phyloP scores from a whole-genome alignment of 2,329 filamentous ascomycete species.

The Phyllosticta citrichinensis region DNA sequence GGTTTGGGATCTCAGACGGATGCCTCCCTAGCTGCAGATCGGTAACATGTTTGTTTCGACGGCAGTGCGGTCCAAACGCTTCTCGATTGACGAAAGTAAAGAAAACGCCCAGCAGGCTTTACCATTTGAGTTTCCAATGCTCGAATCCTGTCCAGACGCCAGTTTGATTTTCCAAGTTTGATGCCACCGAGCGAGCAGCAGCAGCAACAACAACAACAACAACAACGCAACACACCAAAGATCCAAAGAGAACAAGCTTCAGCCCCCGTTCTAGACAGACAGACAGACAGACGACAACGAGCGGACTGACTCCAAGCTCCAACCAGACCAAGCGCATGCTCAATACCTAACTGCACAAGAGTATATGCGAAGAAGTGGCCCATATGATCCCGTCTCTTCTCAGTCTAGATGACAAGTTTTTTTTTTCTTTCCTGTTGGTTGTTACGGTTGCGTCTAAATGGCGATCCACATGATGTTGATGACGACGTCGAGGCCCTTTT shows the following conservation, averaged over 20 bases:
- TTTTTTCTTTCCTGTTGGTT: too few relatives aligned
- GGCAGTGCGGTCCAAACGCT: not conserved
- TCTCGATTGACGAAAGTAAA: not conserved
- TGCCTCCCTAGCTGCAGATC: too few relatives aligned
- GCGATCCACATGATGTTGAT: slow-evolving; percentile 62
- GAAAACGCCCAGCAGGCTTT: not conserved
- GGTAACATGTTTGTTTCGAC: not conserved
- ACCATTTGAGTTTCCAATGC: not conserved
- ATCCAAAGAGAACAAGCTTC: not conserved
- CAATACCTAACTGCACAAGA: slow-evolving; percentile 7
- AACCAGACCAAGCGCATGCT: slow-evolving; percentile 1
- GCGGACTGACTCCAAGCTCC: slow-evolving; percentile 7
- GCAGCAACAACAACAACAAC: not conserved
- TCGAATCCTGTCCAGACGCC: not conserved
- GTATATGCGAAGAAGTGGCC: not conserved
- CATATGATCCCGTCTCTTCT: not conserved
- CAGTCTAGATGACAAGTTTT: not conserved
- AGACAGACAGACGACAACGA: too few relatives aligned
- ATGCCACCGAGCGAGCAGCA: not conserved
- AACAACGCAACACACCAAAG: not conserved
- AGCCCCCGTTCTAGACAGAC: not conserved
- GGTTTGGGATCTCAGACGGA: too few relatives aligned
- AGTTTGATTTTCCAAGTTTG: not conserved
- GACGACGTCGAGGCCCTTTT: slow-evolving; percentile 43
- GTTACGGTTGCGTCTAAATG: slow-evolving; percentile 33